These are phyloP conservation scores for Haplographium delicatum DNA, from an alignment of 495 filamentous ascomycete genomes.

Conservation along the genomic window DNA sequence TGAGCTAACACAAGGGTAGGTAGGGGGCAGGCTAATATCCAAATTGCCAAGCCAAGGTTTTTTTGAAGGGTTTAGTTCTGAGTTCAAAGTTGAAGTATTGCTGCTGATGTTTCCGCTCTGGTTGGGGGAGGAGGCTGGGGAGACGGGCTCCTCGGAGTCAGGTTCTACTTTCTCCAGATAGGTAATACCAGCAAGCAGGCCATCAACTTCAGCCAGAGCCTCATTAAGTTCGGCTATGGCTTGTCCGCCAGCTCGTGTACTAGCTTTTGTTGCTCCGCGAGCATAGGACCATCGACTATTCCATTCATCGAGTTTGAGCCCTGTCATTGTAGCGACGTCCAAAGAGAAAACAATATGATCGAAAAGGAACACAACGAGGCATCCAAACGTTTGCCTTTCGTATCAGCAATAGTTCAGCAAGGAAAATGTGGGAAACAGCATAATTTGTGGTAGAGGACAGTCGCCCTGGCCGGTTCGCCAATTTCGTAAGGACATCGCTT, in stretches of 20 bases:
- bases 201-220: slow-evolving; percentile 12
- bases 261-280: slow-evolving; percentile 15
- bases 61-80: neutral
- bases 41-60: slow-evolving; percentile 8
- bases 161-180: slow-evolving; percentile 12
- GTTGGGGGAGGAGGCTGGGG: neutral
- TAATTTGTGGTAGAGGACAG: neutral
- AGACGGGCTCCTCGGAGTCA: neutral
- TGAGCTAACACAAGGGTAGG: neutral
- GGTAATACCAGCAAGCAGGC: slow-evolving; percentile 11
- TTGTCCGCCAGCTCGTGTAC: neutral
- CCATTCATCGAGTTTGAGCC: slow-evolving; percentile 13
- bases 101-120: too few species aligned
- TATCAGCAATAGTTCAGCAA: neutral
- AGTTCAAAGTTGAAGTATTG: neutral
- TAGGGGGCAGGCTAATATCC: neutral
- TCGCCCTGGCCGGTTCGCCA: neutral
- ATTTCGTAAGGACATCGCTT: neutral
- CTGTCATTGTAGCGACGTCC: neutral
- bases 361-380: slow-evolving; percentile 5
- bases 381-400: slow-evolving; percentile 4
- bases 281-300: slow-evolving; percentile 3
- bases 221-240: slow-evolving; percentile 7
- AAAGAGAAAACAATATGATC: neutral
- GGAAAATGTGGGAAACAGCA: neutral